These are phyloP conservation scores for Colletotrichum musae DNA, from an alignment of 2,329 filamentous ascomycete species.

Conservation along the genomic window DNA sequence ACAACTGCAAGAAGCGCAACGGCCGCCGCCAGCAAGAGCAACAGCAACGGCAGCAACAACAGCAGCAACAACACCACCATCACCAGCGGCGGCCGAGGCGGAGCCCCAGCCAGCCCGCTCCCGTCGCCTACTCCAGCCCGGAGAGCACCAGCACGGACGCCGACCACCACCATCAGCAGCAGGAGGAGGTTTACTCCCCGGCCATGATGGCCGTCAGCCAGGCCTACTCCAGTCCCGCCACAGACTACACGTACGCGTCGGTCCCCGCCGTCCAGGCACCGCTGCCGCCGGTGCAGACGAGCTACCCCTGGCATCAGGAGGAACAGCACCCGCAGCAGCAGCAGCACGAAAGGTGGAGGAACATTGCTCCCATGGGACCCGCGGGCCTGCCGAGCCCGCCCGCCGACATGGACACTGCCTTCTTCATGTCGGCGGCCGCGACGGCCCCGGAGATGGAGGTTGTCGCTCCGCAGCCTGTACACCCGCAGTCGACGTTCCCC, in stretches of 20 bases:
- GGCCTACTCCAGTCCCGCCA: too few relatives aligned
- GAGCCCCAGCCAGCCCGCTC: neutral
- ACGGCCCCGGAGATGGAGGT: neutral
- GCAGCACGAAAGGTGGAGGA: neutral
- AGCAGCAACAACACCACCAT: slow-evolving; percentile 43
- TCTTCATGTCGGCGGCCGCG: neutral
- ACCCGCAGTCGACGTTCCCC: neutral
- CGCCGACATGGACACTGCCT: slow-evolving; percentile 7
- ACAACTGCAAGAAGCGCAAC: slow-evolving; percentile 58
- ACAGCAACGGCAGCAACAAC: neutral
- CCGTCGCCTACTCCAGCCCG: slow-evolving; percentile 8
- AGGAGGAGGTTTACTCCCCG: neutral
- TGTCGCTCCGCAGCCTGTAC: neutral
- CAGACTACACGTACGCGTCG: neutral
- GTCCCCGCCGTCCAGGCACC: neutral
- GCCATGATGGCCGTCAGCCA: neutral
- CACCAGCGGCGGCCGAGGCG: slow-evolving; percentile 8
- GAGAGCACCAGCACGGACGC: slow-evolving; percentile 12
- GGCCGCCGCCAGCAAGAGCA: slow-evolving; percentile 42
- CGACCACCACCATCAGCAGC: slow-evolving; percentile 6
- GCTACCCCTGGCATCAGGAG: neutral
- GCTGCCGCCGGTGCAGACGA: neutral
- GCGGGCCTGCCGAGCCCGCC: slow-evolving; percentile 9
- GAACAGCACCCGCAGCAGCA: neutral
- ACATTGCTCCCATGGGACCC: too few relatives aligned